Evolutionary conservation across 495 filamentous ascomycete species (phyloP).

Genomic region (Podospora conica): DNA sequence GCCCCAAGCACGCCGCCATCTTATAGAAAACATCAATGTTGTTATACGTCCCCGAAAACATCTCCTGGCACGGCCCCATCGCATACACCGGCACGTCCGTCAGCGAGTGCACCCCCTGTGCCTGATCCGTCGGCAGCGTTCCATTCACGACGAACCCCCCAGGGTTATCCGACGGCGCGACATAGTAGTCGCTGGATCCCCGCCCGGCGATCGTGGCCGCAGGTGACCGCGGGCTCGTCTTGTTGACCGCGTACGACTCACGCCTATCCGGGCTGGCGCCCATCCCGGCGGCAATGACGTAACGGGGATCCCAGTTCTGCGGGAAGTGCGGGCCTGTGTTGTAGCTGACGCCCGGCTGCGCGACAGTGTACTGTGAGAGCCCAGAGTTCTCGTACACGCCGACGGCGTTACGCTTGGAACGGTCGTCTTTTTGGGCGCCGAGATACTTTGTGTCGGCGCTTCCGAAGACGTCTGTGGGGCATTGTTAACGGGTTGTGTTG

Average conservation of each 20-base stretch:
- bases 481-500: background rate
- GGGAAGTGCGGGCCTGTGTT: constrained; percentile 63
- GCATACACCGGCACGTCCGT: constrained; percentile 74
- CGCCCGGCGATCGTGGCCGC: constrained; percentile 38
- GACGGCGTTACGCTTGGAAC: constrained; percentile 60
- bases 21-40: constrained; percentile 68
- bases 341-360: constrained; percentile 43
- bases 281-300: constrained; percentile 61
- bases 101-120: constrained; percentile 62
- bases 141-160: constrained; percentile 63
- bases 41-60: constrained; percentile 61
- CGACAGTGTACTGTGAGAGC: constrained; percentile 58
- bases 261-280: constrained; percentile 60
- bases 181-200: constrained; percentile 44
- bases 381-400: constrained; percentile 62
- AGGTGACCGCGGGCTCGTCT: constrained; percentile 50
- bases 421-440: constrained; percentile 49
- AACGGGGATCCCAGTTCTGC: constrained; percentile 68
- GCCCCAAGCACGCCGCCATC: constrained; percentile 62
- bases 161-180: constrained; percentile 55
- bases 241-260: constrained; percentile 60
- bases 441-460: constrained; percentile 54
- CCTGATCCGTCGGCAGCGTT: constrained; percentile 51
- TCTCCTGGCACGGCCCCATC: constrained; percentile 63
- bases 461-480: constrained; percentile 35